Evolutionary conservation across 495 filamentous ascomycete species (phyloP), one percentile per base, ranked within the genome.

Genomic region (Lophiostoma macrostomum): DNA sequence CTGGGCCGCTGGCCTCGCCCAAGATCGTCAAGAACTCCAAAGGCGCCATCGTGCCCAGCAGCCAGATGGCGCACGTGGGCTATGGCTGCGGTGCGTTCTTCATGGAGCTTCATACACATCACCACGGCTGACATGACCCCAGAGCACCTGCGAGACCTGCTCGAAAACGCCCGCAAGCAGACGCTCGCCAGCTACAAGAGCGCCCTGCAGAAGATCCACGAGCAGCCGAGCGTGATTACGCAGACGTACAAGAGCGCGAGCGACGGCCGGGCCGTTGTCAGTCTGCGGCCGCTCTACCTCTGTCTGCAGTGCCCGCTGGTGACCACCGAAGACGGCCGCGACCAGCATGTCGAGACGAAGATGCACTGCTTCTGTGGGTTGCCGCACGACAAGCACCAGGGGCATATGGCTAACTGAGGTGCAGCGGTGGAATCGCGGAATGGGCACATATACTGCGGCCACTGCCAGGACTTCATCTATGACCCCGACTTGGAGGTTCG

Each of bases 391-490:
- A 32, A 66, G 59, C 58, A 32, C 40, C 47, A 4, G 22, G 30
- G 14, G 42, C 7, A 4, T 28, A 8, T 20, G 10, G 40, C 27
- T 64, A 25, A 58, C 22, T 22, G 12, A 19, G 11, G 8, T 27
- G 18, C 43, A 94, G 89, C 89, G 64, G 84, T 94, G 53, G 90
- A 96, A 59, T 91, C 89, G 2, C 75, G 84, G 48, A 82, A 74
- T 55, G 88, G 87, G 5, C 76, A 79, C 39, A 63, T 96, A 2
- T 95, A 84, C 64, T 96, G 90, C 70, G 86, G 91, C 60, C 75
- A 81, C 53, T 96, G 90, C 61, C 76, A 80, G 31, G 90, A 95
- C 65, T 85, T 93, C 55, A 82, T 96, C 35, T 95, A 88, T 73
- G 90, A 96, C 61, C 85, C 87, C 37, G 84, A 82, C 6, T 73